A percentile compares a stretch with the other conserved stretches of the same genome.
Conservation (phyloP, 192 early-diverging fungal genomes). For the Coemansia sp. region DNA sequence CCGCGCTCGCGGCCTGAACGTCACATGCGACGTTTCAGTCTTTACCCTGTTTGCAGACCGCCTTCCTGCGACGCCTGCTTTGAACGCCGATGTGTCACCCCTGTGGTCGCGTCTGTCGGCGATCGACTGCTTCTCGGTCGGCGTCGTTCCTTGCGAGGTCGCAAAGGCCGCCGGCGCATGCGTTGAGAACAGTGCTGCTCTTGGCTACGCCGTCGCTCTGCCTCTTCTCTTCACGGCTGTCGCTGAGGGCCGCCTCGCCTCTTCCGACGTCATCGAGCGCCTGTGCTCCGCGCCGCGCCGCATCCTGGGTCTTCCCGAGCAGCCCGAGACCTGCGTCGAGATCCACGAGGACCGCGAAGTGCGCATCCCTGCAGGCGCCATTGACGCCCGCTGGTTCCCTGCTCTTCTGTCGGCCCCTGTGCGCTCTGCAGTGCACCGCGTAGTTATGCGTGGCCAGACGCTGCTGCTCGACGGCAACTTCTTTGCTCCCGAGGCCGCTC, state of each 20-base stretch:
- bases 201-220: conserved; percentile 44
- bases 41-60: conserved; percentile 70
- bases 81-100: conserved; percentile 59
- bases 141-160: conserved; percentile 63
- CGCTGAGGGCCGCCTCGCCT: conserved; percentile 68
- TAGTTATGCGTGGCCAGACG: conserved; percentile 83
- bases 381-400: conserved; percentile 46
- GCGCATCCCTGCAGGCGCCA: conserved; percentile 37
- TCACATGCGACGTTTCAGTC: conserved; percentile 93
- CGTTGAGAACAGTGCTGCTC: conserved; percentile 21
- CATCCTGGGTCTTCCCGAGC: conserved; percentile 91
- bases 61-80: conserved; percentile 16
- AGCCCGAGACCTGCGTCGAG: conserved; percentile 92
- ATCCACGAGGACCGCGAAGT: conserved; percentile 79
- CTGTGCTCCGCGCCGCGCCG: conserved; percentile 81
- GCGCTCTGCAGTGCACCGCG: conserved; percentile 78
- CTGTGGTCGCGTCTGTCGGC: conserved; percentile 76
- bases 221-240: conserved; percentile 81
- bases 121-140: conserved; percentile 92
- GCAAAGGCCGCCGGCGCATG: conserved; percentile 26
- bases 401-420: conserved; percentile 58
- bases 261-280: conserved; percentile 72
- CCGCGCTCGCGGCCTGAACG: conserved; percentile 79
- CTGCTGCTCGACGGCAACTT: conserved; percentile 80
- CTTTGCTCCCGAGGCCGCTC: conserved; percentile 39